Conservation (phyloP, 2,329 filamentous ascomycete genomes). For the Xylariaceae sp. region DNA sequence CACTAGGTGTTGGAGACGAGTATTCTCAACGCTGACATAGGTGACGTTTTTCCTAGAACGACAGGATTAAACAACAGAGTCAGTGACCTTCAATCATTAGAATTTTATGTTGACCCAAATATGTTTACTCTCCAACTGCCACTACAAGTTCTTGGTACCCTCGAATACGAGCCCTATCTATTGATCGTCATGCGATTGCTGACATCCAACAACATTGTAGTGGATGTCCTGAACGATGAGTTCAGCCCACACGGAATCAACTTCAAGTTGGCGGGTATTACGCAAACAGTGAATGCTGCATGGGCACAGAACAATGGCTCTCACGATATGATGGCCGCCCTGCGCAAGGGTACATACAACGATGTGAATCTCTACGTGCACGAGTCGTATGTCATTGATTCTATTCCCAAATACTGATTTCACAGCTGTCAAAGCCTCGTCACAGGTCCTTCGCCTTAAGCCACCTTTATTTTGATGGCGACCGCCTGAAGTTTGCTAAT, state of each 20-base stretch:
- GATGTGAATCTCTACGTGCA: not conserved
- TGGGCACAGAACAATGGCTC: not conserved
- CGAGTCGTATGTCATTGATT: not conserved
- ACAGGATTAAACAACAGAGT: too few relatives aligned
- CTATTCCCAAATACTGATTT: too few relatives aligned
- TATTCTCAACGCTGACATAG: not conserved
- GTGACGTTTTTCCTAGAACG: not conserved
- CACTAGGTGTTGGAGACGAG: not conserved
- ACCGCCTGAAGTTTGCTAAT: too few relatives aligned
- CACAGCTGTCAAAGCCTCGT: too few relatives aligned
- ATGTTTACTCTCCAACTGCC: too few relatives aligned
- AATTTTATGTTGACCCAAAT: too few relatives aligned
- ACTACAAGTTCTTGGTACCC: too few relatives aligned
- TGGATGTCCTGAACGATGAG: not conserved
- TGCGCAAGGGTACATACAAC: not conserved
- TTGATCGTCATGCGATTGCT: too few relatives aligned
- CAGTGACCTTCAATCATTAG: too few relatives aligned
- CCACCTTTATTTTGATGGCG: too few relatives aligned
- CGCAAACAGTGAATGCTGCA: not conserved
- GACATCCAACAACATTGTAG: not conserved
- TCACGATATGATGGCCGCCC: not conserved
- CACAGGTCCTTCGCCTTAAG: too few relatives aligned
- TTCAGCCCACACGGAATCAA: not conserved
- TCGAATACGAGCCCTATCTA: too few relatives aligned
- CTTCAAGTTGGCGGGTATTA: not conserved